phyloP scores from a whole-genome alignment of 345 rosid genomes.

The Pelargonium nanum region DNA sequence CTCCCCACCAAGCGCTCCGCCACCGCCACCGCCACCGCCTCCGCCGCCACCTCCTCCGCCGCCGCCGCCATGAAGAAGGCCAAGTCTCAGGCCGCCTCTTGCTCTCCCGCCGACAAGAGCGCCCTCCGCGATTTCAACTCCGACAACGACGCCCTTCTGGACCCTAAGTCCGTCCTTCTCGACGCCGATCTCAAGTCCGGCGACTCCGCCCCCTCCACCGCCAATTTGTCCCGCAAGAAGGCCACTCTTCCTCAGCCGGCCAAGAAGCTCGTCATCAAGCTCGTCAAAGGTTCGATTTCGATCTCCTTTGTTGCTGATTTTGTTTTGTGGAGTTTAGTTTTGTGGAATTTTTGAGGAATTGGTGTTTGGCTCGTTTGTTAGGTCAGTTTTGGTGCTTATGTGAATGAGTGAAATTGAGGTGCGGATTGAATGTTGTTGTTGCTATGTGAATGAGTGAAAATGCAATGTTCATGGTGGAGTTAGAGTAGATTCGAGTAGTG shows the following conservation, averaged over 20 bases:
- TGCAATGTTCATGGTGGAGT: background rate
- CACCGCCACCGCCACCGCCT: background rate
- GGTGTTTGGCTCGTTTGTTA: background rate
- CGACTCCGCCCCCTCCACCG: slow-evolving; percentile 22
- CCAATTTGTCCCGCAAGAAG: slow-evolving; percentile 77
- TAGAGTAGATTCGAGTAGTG: background rate
- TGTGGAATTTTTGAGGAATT: background rate
- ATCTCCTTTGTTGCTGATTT: slow-evolving; percentile 3
- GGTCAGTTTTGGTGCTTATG: background rate
- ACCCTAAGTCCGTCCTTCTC: slow-evolving; percentile 21
- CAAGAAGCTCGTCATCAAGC: slow-evolving; percentile 81
- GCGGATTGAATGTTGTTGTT: background rate
- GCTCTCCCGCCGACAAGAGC: slow-evolving; percentile 40
- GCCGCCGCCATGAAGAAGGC: slow-evolving; percentile 53
- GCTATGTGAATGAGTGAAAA: too few species aligned
- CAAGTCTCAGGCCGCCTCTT: slow-evolving; percentile 52
- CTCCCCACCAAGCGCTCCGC: slow-evolving; percentile 68
- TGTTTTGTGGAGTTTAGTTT: background rate
- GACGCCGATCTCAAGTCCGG: slow-evolving; percentile 54
- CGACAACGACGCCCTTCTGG: slow-evolving; percentile 35
- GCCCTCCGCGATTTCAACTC: slow-evolving; percentile 33
- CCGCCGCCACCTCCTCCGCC: background rate
- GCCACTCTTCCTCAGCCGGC: slow-evolving; percentile 78
- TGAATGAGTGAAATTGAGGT: background rate
- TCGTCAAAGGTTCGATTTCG: slow-evolving; percentile 48